Base-by-base conservation (phyloP, 768 basidiomycete genomes). In the Cystofilobasidium macerans region DNA sequence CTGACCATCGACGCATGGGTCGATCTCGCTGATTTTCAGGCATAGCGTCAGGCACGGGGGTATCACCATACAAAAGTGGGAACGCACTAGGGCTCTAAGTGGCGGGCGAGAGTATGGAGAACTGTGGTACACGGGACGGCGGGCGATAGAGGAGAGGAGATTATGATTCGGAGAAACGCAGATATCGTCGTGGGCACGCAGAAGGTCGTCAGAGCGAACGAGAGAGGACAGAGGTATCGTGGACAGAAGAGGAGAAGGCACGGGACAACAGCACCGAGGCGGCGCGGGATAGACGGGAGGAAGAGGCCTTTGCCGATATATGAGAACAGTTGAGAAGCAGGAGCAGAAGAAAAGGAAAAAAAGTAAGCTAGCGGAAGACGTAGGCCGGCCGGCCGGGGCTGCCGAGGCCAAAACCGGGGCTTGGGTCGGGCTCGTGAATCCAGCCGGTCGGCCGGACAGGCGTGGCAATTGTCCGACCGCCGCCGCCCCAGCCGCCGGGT, bases 401-500 rank as follows among this genome's bases (percentile, higher is more conserved):
- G 51, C 20, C 45, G 45, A 28, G 33, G 22, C 18, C 33, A 33
- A 18, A 45, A 0, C 58, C 38, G 7, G 43, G 38, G 16, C 43
- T 60, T 18, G 43, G 38, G 22, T 42, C 38, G 9, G 24, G n/a
- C 24, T 60, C 58, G 38, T 28, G 9, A 20, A 7, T 42, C 58
- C 38, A 60, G 35, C 38, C 28, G 38, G 20, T 12, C 18, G 9
- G n/a, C 20, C 45, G 45, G 3, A 38, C 36, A 32, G 58, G 38
- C 14, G 43, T 28, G 30, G 43, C 58, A 40, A 60, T 14, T 20
- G 43, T 26, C 33, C 58, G 18, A 24, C 38, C 38, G 58, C 43
- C 30, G 26, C 58, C 58, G 20, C 61, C 40, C 51, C 45, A 30
- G 13, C 53, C 65, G 28, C 36, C 24, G 28, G 65, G n/a, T 16